Percentiles rank a stretch among this genome's conserved stretches.
Evolutionary conservation across 768 basidiomycete species (phyloP).

Genomic region (Suillus americanus): DNA sequence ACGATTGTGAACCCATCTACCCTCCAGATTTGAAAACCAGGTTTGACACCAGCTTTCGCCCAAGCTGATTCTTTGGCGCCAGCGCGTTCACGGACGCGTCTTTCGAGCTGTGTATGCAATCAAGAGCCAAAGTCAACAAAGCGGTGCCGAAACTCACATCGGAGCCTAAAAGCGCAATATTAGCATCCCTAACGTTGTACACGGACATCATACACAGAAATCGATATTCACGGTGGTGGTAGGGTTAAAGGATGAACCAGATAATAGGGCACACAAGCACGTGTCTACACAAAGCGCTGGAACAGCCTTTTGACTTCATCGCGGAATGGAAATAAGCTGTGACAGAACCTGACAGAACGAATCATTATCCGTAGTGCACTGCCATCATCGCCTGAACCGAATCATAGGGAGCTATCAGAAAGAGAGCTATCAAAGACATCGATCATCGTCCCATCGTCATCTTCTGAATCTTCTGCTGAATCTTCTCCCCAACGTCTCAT

Average conservation of each 20-base stretch:
- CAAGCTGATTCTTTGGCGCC: conserved; percentile 53
- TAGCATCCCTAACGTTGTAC: conserved; percentile 63
- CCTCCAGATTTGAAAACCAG: conserved; percentile 56
- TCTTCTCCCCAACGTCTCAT: conserved; percentile 39
- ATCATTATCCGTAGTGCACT: background rate
- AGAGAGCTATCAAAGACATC: background rate
- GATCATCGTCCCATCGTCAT: background rate
- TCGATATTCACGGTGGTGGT: conserved; percentile 8
- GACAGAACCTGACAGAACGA: too few relatives aligned
- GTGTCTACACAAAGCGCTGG: conserved; percentile 9
- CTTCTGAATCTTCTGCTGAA: conserved; percentile 28
- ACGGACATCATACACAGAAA: background rate
- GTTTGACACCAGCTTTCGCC: conserved; percentile 42
- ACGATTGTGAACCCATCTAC: conserved; percentile 57
- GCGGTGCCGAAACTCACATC: conserved; percentile 40
- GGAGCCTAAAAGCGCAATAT: conserved; percentile 62
- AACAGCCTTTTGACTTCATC: background rate
- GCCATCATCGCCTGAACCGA: background rate
- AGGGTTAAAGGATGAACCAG: conserved; percentile 8
- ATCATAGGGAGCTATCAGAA: background rate
- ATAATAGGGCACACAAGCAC: conserved; percentile 13
- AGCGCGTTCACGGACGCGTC: conserved; percentile 50
- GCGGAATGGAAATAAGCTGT: background rate
- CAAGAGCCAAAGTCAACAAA: conserved; percentile 1
- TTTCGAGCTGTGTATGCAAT: conserved; percentile 35